These are phyloP conservation scores for Teratosphaeria destructans DNA, from an alignment of 2,329 filamentous ascomycete genomes.

Conservation along the genomic window DNA sequence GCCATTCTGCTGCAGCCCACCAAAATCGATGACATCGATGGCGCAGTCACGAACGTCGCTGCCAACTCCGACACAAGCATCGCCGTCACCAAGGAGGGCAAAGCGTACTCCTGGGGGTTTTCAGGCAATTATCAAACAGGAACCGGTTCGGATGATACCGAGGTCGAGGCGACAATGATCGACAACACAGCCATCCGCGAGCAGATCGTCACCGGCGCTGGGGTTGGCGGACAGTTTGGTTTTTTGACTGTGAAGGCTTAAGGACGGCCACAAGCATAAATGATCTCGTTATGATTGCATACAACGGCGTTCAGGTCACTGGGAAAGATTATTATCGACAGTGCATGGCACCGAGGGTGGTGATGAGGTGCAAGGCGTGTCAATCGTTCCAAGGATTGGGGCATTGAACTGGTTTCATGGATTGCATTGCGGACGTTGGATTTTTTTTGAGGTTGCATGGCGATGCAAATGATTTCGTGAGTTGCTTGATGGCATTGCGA, in stretches of 20 bases:
- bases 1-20: constrained; percentile 61
- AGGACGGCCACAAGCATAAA: background rate
- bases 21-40: constrained; percentile 43
- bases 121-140: constrained; percentile 72
- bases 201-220: constrained; percentile 47
- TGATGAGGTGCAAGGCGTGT: background rate
- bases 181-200: constrained; percentile 75
- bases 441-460: background rate
- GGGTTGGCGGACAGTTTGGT: constrained; percentile 77
- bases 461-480: background rate
- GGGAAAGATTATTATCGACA: background rate
- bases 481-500: background rate
- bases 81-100: constrained; percentile 57
- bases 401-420: background rate
- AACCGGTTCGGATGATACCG: constrained; percentile 66
- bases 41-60: constrained; percentile 36
- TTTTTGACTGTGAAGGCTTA: constrained; percentile 28
- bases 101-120: constrained; percentile 72
- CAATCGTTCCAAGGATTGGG: background rate
- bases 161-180: constrained; percentile 65
- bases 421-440: background rate
- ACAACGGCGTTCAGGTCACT: background rate
- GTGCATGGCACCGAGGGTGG: background rate
- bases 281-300: background rate
- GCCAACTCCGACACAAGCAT: constrained; percentile 65